phyloP scores from a whole-genome alignment of 176 grass and related monocot species.

The Leersia perrieri region DNA sequence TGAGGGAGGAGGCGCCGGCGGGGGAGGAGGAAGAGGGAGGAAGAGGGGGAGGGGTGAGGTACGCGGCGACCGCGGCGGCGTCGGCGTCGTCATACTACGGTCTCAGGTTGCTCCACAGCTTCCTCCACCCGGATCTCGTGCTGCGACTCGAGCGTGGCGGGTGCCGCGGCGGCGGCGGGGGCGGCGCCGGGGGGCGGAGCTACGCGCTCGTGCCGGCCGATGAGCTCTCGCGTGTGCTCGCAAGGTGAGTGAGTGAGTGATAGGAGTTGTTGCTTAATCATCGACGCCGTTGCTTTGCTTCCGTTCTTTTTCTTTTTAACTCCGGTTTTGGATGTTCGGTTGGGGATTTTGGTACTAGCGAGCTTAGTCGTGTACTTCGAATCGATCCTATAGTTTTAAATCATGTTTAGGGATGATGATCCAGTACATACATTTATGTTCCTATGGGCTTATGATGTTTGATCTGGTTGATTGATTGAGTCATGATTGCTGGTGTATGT shows the following conservation, averaged over 20 bases:
- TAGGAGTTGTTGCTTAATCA: too few species aligned
- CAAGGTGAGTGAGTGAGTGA: conserved; percentile 50
- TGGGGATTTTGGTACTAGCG: neutral
- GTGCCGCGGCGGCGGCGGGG: neutral
- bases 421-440: neutral
- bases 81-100: conserved; percentile 62
- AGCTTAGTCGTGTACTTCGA: neutral
- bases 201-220: conserved; percentile 64
- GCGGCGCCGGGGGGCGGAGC: conserved; percentile 21
- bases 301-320: too few species aligned
- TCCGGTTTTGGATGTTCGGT: neutral
- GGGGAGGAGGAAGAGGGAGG: conserved; percentile 46
- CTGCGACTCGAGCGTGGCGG: conserved; percentile 61
- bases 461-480: conserved; percentile 9
- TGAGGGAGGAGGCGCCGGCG: conserved; percentile 46
- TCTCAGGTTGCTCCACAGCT: conserved; percentile 66
- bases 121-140: conserved; percentile 71
- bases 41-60: conserved; percentile 49
- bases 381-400: too few species aligned
- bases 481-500: too few species aligned
- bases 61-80: conserved; percentile 46
- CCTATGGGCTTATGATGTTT: neutral
- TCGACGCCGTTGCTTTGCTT: neutral
- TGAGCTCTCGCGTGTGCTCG: conserved; percentile 47
- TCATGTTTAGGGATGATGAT: neutral